Conservation (phyloP, 345 rosid species). For the Arabidopsis arenosa region DNA sequence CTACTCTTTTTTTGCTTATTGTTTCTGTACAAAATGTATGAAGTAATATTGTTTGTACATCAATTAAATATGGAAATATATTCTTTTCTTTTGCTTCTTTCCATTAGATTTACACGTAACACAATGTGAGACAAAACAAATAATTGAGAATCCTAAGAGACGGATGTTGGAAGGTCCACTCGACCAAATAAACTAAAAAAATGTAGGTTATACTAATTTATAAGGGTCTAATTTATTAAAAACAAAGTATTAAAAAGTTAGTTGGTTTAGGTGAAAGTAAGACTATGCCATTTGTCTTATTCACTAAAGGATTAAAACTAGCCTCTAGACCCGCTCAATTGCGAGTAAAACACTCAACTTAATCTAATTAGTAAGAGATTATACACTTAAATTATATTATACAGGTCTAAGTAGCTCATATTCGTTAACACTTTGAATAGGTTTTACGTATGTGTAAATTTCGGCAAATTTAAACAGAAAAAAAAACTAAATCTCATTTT, state of each 20-base stretch:
- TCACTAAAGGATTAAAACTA: slow-evolving; percentile 18
- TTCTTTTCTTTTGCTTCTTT: slow-evolving; percentile 17
- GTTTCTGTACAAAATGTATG: neutral
- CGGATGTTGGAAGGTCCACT: slow-evolving; percentile 46
- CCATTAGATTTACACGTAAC: slow-evolving; percentile 38
- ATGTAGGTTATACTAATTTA: neutral
- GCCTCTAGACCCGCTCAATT: slow-evolving; percentile 3
- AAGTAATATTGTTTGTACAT: neutral
- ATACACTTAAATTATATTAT: neutral
- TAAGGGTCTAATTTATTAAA: neutral
- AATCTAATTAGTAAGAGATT: neutral
- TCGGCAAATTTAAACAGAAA: too few species aligned
- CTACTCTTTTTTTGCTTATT: neutral
- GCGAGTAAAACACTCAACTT: neutral
- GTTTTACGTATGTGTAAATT: neutral
- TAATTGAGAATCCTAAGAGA: slow-evolving; percentile 43
- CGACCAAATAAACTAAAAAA: slow-evolving; percentile 33
- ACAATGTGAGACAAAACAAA: slow-evolving; percentile 45
- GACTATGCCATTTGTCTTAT: slow-evolving; percentile 32
- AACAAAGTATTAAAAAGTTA: slow-evolving; percentile 5
- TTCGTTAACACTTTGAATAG: neutral
- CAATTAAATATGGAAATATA: slow-evolving; percentile 14
- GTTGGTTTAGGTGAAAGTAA: slow-evolving; percentile 36
- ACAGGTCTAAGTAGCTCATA: neutral
- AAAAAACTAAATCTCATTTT: too few species aligned